These are phyloP conservation scores for Durotheca rogersii DNA, from an alignment of 495 filamentous ascomycete genomes.

Conservation along the genomic window DNA sequence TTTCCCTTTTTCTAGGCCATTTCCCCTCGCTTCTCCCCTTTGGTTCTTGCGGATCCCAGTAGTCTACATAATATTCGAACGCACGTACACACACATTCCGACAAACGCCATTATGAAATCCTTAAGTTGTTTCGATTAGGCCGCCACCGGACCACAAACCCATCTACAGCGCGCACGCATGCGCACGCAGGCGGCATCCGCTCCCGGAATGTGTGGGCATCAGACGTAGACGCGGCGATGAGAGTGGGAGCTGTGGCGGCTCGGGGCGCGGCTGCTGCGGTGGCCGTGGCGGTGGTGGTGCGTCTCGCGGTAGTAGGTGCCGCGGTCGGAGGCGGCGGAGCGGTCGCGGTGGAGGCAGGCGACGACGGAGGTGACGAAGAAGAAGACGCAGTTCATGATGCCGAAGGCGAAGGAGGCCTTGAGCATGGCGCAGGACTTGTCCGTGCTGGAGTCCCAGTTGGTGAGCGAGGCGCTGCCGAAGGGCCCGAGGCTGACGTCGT, in stretches of 20 bases:
- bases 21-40: no score
- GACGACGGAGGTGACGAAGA: conserved; percentile 67
- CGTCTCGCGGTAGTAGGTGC: conserved; percentile 45
- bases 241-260: conserved; percentile 39
- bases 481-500: conserved; percentile 60
- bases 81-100: no score
- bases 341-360: conserved; percentile 58
- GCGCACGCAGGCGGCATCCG: no score
- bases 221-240: conserved; percentile 38
- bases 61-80: no score
- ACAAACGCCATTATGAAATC: no score
- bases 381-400: conserved; percentile 85
- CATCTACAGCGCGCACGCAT: no score
- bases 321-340: conserved; percentile 44
- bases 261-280: conserved; percentile 44
- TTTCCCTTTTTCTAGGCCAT: no score
- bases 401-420: conserved; percentile 84
- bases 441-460: conserved; percentile 49
- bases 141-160: no score
- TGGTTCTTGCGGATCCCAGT: no score
- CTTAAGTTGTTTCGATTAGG: no score
- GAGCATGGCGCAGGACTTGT: conserved; percentile 84
- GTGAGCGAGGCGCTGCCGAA: conserved; percentile 53
- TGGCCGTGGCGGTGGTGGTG: conserved; percentile 45
- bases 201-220: no score